phyloP scores from a whole-genome alignment of 768 basidiomycete species.

The Mycena belliarum region DNA sequence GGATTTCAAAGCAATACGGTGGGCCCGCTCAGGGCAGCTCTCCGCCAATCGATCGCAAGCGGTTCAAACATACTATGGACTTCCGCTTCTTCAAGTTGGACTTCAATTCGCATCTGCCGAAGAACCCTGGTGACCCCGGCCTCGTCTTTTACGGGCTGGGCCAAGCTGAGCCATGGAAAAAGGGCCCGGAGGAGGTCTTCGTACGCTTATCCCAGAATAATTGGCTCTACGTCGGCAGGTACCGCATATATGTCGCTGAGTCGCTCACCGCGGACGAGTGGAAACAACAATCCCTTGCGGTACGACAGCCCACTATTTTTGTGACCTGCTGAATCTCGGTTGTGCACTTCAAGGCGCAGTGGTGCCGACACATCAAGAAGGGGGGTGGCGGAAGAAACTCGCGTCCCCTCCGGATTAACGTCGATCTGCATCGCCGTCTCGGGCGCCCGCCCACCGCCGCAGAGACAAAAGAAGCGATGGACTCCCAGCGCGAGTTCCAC shows the following conservation, averaged over 20 bases:
- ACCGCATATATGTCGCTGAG: neutral
- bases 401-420: neutral
- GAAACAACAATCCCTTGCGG: neutral
- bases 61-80: neutral
- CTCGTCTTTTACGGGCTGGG: neutral
- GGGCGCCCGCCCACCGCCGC: neutral
- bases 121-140: neutral
- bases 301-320: neutral
- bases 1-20: neutral
- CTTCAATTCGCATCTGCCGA: neutral
- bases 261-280: neutral
- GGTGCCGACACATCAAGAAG: neutral
- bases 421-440: neutral
- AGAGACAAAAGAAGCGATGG: neutral
- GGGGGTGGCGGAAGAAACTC: neutral
- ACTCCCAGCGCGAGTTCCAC: neutral
- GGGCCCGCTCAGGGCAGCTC: neutral
- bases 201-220: neutral
- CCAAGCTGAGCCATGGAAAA: neutral
- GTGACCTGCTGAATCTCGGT: too few relatives aligned
- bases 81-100: neutral
- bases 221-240: neutral
- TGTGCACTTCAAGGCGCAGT: neutral
- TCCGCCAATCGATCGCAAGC: neutral
- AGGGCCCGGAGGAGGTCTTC: neutral